Base-by-base conservation (phyloP, 805 yeast genomes). In the Sporopachydermia quercuum region DNA sequence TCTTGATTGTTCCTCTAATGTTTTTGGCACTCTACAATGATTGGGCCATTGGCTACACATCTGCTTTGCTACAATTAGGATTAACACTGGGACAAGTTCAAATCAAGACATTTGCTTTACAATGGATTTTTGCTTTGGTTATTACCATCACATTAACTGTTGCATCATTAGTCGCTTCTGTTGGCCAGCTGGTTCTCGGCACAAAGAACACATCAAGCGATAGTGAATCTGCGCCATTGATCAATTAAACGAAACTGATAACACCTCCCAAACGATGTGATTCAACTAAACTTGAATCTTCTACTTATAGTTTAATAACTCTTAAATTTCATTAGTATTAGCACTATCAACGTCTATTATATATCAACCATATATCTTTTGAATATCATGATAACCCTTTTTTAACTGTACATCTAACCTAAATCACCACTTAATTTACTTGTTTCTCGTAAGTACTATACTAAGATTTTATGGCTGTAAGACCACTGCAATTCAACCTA, bases 81-180 rank as follows among this genome's bases (percentile, higher is more conserved):
- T 54, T 83, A 36, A 89, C 77, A 3, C 61, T 79, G 36, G 78
- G 78, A 40, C 94, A 83, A 58, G 54, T 83, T 40, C 65, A 75
- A 52, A 70, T 75, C 37, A 78, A 71, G 58, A 62, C 74, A 30
- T 67, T 83, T 60, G 89, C 89, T 2, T 65, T 83, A 47, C 94
- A 83, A 62, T 83, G 94, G 94, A 71, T 79, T 47, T 83, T 83
- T 62, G 93, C 86, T 3, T 74, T 79, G 46, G 56, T 70, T 40
- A 80, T 81, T 45, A 59, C 81, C 5, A 76, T 71, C 3, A 40
- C 76, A 19, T 65, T 78, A 53, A 66, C 76, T 42, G 49, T 76
- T 15, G 54, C 67, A 38, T 63, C 80, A 4, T 48, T 71, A 14
- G 56, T 71, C 19, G 68, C 70, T 30, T 62, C 71, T 43, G 55